Base-by-base conservation (phyloP, 2,329 filamentous ascomycete species). In the Botrytis paeoniae region DNA sequence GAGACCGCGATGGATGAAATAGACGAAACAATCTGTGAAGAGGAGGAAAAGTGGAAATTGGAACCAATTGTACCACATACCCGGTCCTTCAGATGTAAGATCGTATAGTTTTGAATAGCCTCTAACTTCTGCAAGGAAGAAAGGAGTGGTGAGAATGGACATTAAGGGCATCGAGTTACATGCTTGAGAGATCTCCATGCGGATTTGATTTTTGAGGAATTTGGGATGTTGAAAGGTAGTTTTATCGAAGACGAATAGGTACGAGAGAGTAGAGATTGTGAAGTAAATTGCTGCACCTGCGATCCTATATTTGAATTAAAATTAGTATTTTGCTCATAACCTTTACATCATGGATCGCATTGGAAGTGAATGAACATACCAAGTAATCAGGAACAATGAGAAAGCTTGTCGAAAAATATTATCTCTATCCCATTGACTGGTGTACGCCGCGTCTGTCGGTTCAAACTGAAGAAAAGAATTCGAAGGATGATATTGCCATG, bases 121-220 rank as follows among this genome's bases (percentile, higher is more conserved):
- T 73, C 91, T 91, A 32, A 97, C 91, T 83, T 98, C 95, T 76
- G 88, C 84, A 62, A 96, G 85, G 86, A 97, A 96, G 83, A 93
- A 90, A 25, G 93, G 92, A 1, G 90, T 89, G 16, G 94, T 98
- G 81, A 95, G 87, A 73, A 95, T 76, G 69, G 94, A 88, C 91
- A 98, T 97, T 81, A 90, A 81, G 32, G 95, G 95, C 85, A 98
- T 91, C 54, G 94, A 86, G 64, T 83, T 82, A 83, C 91, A 89
- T 75, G 95, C 90, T 84, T 97, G 94, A 76, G 86, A 85, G 79
- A 98, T 97, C 82, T 98, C 95, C 79, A 94, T 88, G 74, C 87
- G 85, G 76, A 98, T 91, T 83, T 98, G 95, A 83, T 97, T 95
- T 85, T 96, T 97, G 80, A 98, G 91, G 83, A 95, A 98, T 81